Evolutionary conservation across 768 basidiomycete genomes (phyloP).

Genomic region (Naganishia randhawae): DNA sequence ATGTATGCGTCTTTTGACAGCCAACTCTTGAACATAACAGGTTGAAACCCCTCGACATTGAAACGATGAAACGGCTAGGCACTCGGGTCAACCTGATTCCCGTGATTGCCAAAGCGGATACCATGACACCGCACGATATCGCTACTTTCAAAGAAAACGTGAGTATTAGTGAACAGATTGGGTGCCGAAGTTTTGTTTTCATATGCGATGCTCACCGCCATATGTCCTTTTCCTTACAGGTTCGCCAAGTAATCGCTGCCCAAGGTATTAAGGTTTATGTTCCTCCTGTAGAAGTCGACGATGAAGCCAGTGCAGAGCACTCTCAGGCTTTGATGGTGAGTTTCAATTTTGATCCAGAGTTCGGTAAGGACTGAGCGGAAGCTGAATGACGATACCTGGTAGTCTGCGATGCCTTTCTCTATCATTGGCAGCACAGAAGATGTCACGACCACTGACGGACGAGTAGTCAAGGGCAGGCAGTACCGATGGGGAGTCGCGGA

Average conservation of each 20-base stretch:
- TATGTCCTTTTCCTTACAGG: conserved; percentile 33
- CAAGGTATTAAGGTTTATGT: conserved; percentile 94
- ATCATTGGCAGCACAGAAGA: conserved; percentile 97
- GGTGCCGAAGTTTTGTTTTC: background rate
- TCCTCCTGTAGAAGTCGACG: conserved; percentile 84
- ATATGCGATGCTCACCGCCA: background rate
- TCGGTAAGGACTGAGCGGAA: no score
- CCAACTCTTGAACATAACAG: conserved; percentile 52
- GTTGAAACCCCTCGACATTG: conserved; percentile 95
- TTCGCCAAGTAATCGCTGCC: conserved; percentile 81
- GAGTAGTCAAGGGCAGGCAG: conserved; percentile 91
- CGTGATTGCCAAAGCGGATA: conserved; percentile 96
- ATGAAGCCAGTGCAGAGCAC: conserved; percentile 79
- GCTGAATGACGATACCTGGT: background rate
- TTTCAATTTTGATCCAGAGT: background rate
- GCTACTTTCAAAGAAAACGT: conserved; percentile 72
- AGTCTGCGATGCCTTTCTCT: conserved; percentile 90
- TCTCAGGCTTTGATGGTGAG: conserved; percentile 67
- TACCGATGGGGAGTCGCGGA: conserved; percentile 99
- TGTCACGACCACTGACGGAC: conserved; percentile 83
- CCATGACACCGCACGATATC: conserved; percentile 94
- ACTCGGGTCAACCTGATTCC: conserved; percentile 98
- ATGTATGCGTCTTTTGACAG: background rate
- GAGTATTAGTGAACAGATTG: no score
- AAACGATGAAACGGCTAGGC: conserved; percentile 96